Evolutionary conservation across 768 basidiomycete genomes (phyloP), one percentile per base, ranked within the genome.

Genomic region (Leccinum variicolor): DNA sequence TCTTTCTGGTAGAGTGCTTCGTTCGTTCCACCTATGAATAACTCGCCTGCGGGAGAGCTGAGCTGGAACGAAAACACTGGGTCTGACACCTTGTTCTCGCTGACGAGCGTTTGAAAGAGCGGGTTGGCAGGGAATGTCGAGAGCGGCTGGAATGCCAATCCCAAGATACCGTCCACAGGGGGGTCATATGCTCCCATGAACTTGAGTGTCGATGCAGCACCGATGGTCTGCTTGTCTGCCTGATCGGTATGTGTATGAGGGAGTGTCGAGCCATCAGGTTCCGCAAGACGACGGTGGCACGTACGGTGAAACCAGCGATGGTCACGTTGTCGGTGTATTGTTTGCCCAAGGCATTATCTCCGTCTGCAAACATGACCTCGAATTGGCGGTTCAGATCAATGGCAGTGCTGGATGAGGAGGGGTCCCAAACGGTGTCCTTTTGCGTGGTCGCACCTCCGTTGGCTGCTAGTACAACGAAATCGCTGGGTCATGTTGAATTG

Each of bases 171-270:
- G 31, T 33, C 31, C 31, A 33, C 31, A 33, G 31, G 31, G 31
- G 13, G 13, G 2, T 33, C 31, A 33, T 13, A 33, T 5, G 11
- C 13, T 33, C 31, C 31, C 31, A 33, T 33, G 31, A 13, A 33
- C 0, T 5, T 33, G 13, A 13, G 13, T 11, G 10, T 33, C 31
- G 31, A 13, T 13, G 31, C 31, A 33, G 31, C 31, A 33, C 31
- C 31, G 31, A 33, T 13, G 31, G 62, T 61, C 25, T 61, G 60
- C 60, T 57, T 61, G 1, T 26, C 14, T 11, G 10, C 19, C 17
- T 9, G 11, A 3, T 25, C 7, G 10, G 29, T 48, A 64, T 23
- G 34, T 10, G 2, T 4, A 28, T 9, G 8, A n/a, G n/a, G n/a
- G n/a, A n/a, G n/a, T n/a, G n/a, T 10, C 4, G 13, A 43, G 50